phyloP scores from a whole-genome alignment of 306 rosid genomes.

The cucumber (Cucumis sativus) region Cucumber_9930_V3 NC_026661.2:3595001-3595500 shows the following conservation, averaged over 20 bases:
- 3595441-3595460: not conserved
- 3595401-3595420: constrained; percentile 11
- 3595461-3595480: not conserved
- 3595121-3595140: not conserved
- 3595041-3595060: not conserved
- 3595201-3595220: not conserved
- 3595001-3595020: not conserved
- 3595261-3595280: not conserved
- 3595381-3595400: constrained; percentile 24
- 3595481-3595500: no score
- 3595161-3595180: not conserved
- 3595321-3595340: not conserved
- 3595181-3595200: not conserved
- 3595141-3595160: not conserved
- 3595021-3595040: not conserved
- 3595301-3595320: no score
- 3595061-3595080: not conserved
- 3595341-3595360: constrained; percentile 7
- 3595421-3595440: not conserved
- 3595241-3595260: not conserved
- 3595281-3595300: no score
- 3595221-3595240: not conserved
- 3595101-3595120: not conserved
- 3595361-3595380: constrained; percentile 14
- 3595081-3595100: not conserved